Evolutionary conservation across 2,329 filamentous ascomycete genomes (phyloP).

Genomic region (Penicillium fuscoglaucum): DNA sequence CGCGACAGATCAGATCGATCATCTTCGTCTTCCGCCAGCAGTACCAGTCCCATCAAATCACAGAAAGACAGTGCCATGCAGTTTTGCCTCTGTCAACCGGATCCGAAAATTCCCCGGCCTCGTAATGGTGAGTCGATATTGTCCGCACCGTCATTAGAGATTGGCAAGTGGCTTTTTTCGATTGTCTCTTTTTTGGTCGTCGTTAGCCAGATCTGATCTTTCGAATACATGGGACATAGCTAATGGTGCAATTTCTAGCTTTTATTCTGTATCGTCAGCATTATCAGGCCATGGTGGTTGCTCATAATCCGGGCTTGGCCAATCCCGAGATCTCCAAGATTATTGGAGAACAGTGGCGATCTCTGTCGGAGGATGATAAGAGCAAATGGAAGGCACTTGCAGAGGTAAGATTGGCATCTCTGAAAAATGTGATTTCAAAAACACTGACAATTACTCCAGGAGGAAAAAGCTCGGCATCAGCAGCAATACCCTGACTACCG

Average conservation of each 20-base stretch:
- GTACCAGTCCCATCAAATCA: conserved; percentile 36
- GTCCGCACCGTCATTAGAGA: conserved; percentile 20
- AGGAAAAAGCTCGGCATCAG: conserved; percentile 88
- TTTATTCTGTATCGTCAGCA: conserved; percentile 98
- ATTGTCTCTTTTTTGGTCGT: conserved; percentile 21
- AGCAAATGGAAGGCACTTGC: conserved; percentile 85
- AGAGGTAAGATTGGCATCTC: conserved; percentile 56
- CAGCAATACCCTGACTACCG: conserved; percentile 90
- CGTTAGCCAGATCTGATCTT: neutral
- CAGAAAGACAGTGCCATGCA: conserved; percentile 48
- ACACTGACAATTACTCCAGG: conserved; percentile 45
- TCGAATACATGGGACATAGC: neutral
- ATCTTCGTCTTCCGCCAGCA: conserved; percentile 31
- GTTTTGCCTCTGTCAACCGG: conserved; percentile 69
- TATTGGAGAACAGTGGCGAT: conserved; percentile 88
- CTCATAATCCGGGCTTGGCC: conserved; percentile 80
- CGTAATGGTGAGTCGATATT: conserved; percentile 62
- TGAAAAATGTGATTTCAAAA: neutral
- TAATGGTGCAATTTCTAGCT: conserved; percentile 54
- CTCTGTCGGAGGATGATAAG: conserved; percentile 71
- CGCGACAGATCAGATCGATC: conserved; percentile 34
- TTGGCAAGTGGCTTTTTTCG: conserved; percentile 26
- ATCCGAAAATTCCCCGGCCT: conserved; percentile 69
- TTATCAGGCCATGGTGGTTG: conserved; percentile 78
- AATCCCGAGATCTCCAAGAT: conserved; percentile 98